A percentile compares a stretch with the other conserved stretches of the same genome.
These are phyloP conservation scores for Mortierella claussenii DNA, from an alignment of 192 early-diverging fungal species.

Conservation along the genomic window DNA sequence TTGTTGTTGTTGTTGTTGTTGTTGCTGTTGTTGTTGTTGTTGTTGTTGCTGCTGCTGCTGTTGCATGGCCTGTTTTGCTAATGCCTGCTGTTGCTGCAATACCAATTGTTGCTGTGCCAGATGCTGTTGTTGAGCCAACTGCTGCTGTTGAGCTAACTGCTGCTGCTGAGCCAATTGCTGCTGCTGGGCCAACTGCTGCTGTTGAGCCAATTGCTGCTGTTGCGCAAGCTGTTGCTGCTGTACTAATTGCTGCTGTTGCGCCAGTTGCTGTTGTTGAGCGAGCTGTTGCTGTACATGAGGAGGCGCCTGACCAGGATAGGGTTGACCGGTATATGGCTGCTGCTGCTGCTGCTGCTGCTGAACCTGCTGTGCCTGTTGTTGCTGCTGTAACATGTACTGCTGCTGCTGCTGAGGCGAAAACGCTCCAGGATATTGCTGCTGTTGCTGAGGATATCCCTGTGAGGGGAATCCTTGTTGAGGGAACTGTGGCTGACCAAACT, in stretches of 20 bases:
- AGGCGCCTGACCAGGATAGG: too few species aligned
- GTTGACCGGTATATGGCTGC: too few species aligned
- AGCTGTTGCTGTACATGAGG: constrained; percentile 26
- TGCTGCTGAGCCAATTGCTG: constrained; percentile 24
- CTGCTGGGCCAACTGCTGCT: constrained; percentile 26
- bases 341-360: constrained; percentile 39
- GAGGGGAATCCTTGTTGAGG: constrained; percentile 19
- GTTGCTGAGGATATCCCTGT: constrained; percentile 17
- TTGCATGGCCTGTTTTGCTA: constrained; percentile 16
- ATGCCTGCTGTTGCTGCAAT: constrained; percentile 21
- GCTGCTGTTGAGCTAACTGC: constrained; percentile 37
- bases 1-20: constrained; percentile 31
- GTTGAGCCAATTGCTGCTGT: constrained; percentile 13
- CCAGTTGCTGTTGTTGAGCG: constrained; percentile 19
- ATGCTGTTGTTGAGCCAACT: constrained; percentile 34
- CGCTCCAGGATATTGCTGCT: constrained; percentile 6
- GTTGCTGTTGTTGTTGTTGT: constrained; percentile 10
- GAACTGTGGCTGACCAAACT: neutral
- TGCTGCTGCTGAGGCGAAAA: too few species aligned
- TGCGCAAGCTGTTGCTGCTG: constrained; percentile 30
- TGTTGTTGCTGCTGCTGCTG: constrained; percentile 31
- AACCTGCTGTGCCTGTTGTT: constrained; percentile 19
- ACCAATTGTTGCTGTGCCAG: constrained; percentile 9
- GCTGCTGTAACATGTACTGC: constrained; percentile 25
- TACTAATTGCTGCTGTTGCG: constrained; percentile 24